Conservation (phyloP, 139 green algal genomes). For the Ettlia oleoabundans region DNA sequence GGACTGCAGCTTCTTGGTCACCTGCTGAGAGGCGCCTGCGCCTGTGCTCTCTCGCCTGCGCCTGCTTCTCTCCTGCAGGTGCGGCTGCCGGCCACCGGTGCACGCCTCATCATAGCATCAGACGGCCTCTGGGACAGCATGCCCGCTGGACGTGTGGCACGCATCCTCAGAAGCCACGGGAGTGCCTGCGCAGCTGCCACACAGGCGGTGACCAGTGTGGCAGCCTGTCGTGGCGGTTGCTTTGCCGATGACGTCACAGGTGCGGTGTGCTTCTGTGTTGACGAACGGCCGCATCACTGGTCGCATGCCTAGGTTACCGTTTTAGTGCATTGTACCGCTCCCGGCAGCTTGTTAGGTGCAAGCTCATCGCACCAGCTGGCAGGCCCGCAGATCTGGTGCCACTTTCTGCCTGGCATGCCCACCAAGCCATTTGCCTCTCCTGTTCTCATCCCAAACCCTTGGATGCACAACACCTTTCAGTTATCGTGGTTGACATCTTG, state of each 20-base stretch:
- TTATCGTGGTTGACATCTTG: conserved; percentile 86
- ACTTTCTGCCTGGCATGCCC: not conserved
- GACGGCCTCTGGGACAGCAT: conserved; percentile 90
- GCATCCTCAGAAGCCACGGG: conserved; percentile 40
- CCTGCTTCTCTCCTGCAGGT: conserved; percentile 20
- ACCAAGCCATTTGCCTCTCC: not conserved
- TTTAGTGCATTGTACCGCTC: not conserved
- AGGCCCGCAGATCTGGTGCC: not conserved
- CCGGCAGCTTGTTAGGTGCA: too few species aligned
- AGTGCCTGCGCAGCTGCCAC: conserved; percentile 27
- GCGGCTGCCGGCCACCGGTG: conserved; percentile 59
- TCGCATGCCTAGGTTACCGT: not conserved
- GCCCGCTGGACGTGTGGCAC: conserved; percentile 30
- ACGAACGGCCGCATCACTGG: not conserved
- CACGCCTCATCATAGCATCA: conserved; percentile 80
- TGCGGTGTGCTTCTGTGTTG: not conserved
- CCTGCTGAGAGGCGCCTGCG: too few species aligned
- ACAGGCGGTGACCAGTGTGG: conserved; percentile 15
- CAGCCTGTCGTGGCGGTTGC: not conserved
- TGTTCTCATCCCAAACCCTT: not conserved
- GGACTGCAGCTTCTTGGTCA: too few species aligned
- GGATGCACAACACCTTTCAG: conserved; percentile 19
- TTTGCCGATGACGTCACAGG: conserved; percentile 76
- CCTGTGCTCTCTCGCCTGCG: too few species aligned
- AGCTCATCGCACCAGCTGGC: too few species aligned